Evolutionary conservation across 73 alveolate genomes (phyloP), one percentile per base, ranked within the genome.

Genomic region (Symbiodinium natans): DNA sequence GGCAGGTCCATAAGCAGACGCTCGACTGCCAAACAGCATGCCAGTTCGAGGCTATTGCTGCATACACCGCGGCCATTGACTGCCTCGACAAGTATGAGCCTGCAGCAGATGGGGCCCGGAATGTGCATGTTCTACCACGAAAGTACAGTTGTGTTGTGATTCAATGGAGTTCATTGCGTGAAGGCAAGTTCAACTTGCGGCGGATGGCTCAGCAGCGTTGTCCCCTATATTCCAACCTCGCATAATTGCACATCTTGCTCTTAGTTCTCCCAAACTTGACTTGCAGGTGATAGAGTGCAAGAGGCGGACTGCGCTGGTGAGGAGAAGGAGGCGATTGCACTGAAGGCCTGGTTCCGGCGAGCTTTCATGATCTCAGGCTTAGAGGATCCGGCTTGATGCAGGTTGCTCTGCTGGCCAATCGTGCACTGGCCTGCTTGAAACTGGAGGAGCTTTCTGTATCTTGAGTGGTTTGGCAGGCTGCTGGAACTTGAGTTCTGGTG

Each of bases 341-440:
- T 90, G 68, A 88, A 88, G 95, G 95, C 43, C 34, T 17, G 77
- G 9, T 59, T 3, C 34, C 36, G 5, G n/a, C 34, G 10, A 11
- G 19, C 6, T 13, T 21, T 46, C 9, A 19, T 21, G 59, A 19
- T 43, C 19, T 43, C 56, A 11, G 56, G 56, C 11, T 11, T 5
- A 43, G 56, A n/a, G 56, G 5, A 11, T 43, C 56, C 56, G 56
- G 5, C 56, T 5, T 36, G 2, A 29, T 21, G 80, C 36, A 90
- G 96, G 96, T 90, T 83, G 96, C 96, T 23, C 41, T 90, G 46
- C 48, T 90, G 88, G 96, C 96, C 46, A 90, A 90, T 41, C 96
- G 96, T 5, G 86, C 96, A 0, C 77, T 90, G 80, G 96, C 96
- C 0, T 90, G 96, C 52, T 43, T 90, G 31, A 90, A 90, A 52